Evolutionary conservation across 1,139 yeast genomes (phyloP).

Genomic region (Yamadazyma sp.): DNA sequence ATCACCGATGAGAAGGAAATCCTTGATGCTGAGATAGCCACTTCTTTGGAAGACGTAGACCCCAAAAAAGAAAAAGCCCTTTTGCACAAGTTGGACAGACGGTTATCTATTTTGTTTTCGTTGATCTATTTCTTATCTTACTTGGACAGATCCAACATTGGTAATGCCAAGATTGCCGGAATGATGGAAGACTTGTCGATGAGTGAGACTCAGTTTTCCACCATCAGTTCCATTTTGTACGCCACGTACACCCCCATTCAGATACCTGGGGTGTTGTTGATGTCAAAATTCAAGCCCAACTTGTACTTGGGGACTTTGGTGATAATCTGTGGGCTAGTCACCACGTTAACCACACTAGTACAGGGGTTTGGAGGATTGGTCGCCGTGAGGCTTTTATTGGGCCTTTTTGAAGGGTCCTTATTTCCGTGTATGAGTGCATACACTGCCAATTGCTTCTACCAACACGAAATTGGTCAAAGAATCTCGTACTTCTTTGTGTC

Average conservation of each 20-base stretch:
- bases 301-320: constrained; percentile 16
- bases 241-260: constrained; percentile 21
- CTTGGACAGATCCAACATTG: constrained; percentile 26
- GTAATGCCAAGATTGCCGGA: constrained; percentile 27
- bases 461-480: constrained; percentile 39
- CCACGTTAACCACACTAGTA: constrained; percentile 20
- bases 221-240: constrained; percentile 18
- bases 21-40: not conserved
- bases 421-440: constrained; percentile 33
- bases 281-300: constrained; percentile 18
- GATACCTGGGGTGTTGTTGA: constrained; percentile 17
- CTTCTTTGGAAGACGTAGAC: constrained; percentile 5
- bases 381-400: constrained; percentile 21
- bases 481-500: constrained; percentile 40
- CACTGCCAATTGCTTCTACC: constrained; percentile 37
- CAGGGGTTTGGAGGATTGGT: constrained; percentile 17
- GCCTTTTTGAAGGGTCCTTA: constrained; percentile 23
- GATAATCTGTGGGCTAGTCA: constrained; percentile 20
- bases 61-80: constrained; percentile 7
- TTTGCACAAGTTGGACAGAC: constrained; percentile 15
- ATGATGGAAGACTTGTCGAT: constrained; percentile 18
- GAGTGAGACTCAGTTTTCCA: constrained; percentile 18
- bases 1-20: not conserved
- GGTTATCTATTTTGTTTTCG: constrained; percentile 19
- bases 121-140: constrained; percentile 23